Percentiles rank a stretch among this genome's conserved stretches.
phyloP scores from a whole-genome alignment of 768 basidiomycete genomes.

The Serendipita sp. region DNA sequence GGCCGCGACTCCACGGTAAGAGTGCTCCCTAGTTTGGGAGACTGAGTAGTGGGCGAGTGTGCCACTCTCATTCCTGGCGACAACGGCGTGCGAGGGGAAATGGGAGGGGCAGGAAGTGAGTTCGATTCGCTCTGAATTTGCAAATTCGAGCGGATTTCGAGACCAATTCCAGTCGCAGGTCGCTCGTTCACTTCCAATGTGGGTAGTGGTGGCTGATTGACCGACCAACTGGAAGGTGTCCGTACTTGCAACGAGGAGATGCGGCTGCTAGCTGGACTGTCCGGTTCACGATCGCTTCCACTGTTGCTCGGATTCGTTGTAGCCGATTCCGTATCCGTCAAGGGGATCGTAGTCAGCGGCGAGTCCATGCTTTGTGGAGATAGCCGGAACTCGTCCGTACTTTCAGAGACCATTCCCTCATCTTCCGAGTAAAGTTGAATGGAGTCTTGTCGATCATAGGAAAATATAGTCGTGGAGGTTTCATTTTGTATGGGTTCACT shows the following conservation, averaged over 20 bases:
- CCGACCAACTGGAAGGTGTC: neutral
- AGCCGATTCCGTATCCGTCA: neutral
- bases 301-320: neutral
- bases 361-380: neutral
- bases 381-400: too few relatives aligned
- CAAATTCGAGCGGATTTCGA: too few relatives aligned
- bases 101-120: neutral
- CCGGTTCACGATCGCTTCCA: neutral
- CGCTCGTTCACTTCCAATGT: neutral
- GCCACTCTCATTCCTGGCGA: neutral
- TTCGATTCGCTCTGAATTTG: too few relatives aligned
- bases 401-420: too few relatives aligned
- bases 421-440: neutral
- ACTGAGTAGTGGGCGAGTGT: neutral
- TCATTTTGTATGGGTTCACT: neutral
- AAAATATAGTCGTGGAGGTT: neutral
- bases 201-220: neutral
- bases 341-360: neutral
- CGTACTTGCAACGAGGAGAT: neutral
- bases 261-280: neutral
- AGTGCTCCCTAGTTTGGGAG: neutral
- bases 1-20: neutral
- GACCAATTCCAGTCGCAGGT: neutral
- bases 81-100: neutral
- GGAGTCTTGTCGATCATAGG: neutral